Conservation (phyloP, 164 flowering plant species). For the Sedum album region DNA sequence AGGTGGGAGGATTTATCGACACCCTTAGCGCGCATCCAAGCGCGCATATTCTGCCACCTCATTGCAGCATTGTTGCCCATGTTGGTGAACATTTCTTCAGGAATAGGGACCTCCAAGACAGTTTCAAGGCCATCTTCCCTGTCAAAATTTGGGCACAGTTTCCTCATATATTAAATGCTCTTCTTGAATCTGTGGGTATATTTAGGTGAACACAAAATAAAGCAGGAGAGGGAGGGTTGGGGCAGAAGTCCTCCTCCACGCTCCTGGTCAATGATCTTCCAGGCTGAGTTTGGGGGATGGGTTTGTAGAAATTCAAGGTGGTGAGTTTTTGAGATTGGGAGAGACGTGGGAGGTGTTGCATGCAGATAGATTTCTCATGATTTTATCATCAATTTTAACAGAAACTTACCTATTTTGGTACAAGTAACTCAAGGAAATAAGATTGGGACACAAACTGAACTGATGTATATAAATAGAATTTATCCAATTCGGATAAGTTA, state of each 20-base stretch:
- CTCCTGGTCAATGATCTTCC: not conserved
- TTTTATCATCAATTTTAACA: conserved; percentile 7
- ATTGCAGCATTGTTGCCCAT: conserved; percentile 42
- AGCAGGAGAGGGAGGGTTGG: not conserved
- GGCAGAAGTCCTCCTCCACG: not conserved
- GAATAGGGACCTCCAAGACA: conserved; percentile 66
- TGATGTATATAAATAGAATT: not conserved
- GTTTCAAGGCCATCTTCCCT: conserved; percentile 68
- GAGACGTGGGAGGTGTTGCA: conserved; percentile 26
- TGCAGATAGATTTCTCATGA: conserved; percentile 21
- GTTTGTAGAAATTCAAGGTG: not conserved
- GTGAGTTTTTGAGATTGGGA: not conserved
- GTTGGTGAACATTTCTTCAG: conserved; percentile 61
- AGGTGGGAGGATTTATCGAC: conserved; percentile 19
- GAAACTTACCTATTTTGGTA: conserved; percentile 5
- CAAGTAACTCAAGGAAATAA: not conserved
- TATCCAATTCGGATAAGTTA: not conserved
- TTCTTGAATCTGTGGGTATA: not conserved
- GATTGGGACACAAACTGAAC: not conserved
- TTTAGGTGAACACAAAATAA: not conserved
- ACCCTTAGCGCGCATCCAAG: conserved; percentile 39
- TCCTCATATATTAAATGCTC: conserved; percentile 34
- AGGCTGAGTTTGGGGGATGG: not conserved
- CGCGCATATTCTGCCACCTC: conserved; percentile 54
- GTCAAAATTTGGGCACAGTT: conserved; percentile 59